These are phyloP conservation scores for Fusarium sp. DNA, from an alignment of 2,329 filamentous ascomycete genomes.

Conservation along the genomic window DNA sequence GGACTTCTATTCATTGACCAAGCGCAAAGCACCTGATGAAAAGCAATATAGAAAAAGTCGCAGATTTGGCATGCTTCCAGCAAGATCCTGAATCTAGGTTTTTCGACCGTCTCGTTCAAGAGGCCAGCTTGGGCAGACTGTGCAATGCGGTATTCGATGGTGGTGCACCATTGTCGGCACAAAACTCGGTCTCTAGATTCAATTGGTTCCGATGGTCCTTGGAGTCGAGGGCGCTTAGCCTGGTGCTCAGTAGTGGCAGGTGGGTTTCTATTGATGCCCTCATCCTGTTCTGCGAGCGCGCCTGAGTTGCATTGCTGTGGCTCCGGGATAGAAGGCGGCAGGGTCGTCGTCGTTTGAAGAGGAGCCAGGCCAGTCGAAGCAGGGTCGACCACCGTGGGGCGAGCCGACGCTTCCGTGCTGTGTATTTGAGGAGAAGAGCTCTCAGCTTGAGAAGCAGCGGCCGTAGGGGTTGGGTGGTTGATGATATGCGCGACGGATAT, in stretches of 20 bases:
- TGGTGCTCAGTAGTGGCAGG: constrained; percentile 3
- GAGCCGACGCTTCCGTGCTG: constrained; percentile 4
- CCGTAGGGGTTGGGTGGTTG: constrained; percentile 2
- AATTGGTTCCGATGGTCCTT: not conserved
- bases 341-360: constrained; percentile 3
- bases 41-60: constrained; percentile 70
- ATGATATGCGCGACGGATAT: constrained; percentile 15
- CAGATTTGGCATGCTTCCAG: constrained; percentile 61
- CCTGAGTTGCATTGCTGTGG: not conserved
- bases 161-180: constrained; percentile 19
- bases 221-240: constrained; percentile 29
- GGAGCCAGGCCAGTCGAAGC: not conserved
- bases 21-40: constrained; percentile 72
- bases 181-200: not conserved
- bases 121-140: constrained; percentile 13
- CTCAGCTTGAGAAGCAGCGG: constrained; percentile 5
- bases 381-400: not conserved
- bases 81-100: constrained; percentile 63
- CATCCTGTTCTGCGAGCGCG: not conserved
- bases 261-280: constrained; percentile 6
- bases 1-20: constrained; percentile 56
- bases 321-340: not conserved
- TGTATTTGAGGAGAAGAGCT: constrained; percentile 1
- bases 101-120: constrained; percentile 51
- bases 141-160: constrained; percentile 37